phyloP scores from a whole-genome alignment of 2,329 filamentous ascomycete genomes.

The Magnaporthiopsis rhizophila region DNA sequence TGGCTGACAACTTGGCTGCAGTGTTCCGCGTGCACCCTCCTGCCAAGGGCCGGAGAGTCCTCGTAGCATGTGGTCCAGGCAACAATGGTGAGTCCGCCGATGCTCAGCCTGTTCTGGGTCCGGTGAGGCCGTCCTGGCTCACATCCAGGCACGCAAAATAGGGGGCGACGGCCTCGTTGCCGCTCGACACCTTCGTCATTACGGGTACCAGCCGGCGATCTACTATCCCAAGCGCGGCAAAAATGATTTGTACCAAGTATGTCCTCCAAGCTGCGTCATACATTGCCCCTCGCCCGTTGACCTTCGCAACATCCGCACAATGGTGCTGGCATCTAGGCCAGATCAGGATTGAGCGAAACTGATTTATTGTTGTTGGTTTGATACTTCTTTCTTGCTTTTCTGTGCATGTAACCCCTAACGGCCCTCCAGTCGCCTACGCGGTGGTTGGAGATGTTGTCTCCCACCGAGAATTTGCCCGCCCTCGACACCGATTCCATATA shows the following conservation, averaged over 20 bases:
- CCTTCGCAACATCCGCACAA: no score
- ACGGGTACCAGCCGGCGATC: conserved; percentile 79
- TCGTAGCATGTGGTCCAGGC: conserved; percentile 85
- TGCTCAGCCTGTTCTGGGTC: background rate
- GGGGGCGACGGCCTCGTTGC: conserved; percentile 93
- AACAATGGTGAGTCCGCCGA: conserved; percentile 51
- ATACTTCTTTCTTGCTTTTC: background rate
- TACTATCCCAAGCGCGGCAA: conserved; percentile 93
- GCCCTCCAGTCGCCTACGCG: no score
- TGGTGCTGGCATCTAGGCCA: no score
- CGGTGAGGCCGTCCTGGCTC: no score
- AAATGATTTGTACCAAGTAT: conserved; percentile 79
- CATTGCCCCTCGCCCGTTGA: no score
- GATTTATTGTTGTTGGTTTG: no score
- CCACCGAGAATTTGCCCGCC: background rate
- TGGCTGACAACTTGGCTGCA: conserved; percentile 23
- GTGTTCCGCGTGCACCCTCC: conserved; percentile 80
- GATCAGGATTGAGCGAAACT: no score
- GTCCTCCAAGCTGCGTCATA: conserved; percentile 11
- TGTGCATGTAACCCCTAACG: conserved; percentile 1
- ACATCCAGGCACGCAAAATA: conserved; percentile 22
- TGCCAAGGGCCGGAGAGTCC: conserved; percentile 59
- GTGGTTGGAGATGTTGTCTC: background rate
- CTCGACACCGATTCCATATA: conserved; percentile 12
- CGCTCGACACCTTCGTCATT: conserved; percentile 83